phyloP scores from a whole-genome alignment of 2,329 filamentous ascomycete genomes.

The Neofusicoccum sp. region DNA sequence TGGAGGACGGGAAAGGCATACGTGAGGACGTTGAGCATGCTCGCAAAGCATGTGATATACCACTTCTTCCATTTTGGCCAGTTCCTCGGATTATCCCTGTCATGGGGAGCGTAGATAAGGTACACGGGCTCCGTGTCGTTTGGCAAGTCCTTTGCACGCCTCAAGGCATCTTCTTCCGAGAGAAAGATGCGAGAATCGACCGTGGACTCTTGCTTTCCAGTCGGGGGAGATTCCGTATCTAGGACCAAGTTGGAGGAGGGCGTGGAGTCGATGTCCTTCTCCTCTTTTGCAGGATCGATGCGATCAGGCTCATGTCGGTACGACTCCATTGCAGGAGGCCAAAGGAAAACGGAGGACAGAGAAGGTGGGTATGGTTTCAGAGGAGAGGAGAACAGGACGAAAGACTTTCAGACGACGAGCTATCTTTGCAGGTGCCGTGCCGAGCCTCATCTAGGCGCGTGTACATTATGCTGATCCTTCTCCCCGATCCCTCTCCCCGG shows the following conservation, averaged over 20 bases:
- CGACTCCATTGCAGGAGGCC: background rate
- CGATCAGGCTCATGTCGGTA: background rate
- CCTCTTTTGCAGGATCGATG: background rate
- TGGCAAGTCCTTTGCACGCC: slow-evolving; percentile 21
- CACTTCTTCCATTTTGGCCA: slow-evolving; percentile 41
- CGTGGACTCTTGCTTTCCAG: background rate
- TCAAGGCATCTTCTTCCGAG: slow-evolving; percentile 23
- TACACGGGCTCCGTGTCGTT: slow-evolving; percentile 23
- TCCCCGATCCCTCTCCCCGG: background rate
- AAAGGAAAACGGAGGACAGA: too few species aligned
- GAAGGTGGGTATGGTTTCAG: background rate
- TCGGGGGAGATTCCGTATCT: background rate
- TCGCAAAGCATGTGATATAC: slow-evolving; percentile 43
- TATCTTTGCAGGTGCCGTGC: background rate
- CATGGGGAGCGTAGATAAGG: slow-evolving; percentile 23
- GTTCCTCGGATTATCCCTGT: slow-evolving; percentile 40
- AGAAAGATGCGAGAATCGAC: background rate
- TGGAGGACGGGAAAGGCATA: background rate
- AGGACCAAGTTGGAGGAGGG: background rate
- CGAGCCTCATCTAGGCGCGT: background rate
- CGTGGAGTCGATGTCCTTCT: slow-evolving; percentile 15
- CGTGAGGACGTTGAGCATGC: slow-evolving; percentile 31
- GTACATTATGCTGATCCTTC: too few species aligned
- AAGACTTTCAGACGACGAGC: background rate
- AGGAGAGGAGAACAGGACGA: background rate